These are phyloP conservation scores for Dothistroma septosporum DNA, from an alignment of 2,329 filamentous ascomycete species.

Conservation along the genomic window DNA sequence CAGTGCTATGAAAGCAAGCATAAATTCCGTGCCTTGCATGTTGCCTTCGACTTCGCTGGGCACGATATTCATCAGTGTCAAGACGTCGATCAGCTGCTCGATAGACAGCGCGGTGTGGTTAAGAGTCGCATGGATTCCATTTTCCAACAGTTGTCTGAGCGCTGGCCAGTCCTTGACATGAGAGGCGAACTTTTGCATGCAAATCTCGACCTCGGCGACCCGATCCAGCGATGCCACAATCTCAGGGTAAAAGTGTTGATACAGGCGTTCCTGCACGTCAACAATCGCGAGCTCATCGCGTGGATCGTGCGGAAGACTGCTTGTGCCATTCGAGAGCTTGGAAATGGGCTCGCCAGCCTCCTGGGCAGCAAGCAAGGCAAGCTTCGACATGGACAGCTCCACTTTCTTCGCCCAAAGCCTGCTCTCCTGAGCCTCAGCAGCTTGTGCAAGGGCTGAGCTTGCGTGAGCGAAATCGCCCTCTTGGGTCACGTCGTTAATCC, in stretches of 20 bases:
- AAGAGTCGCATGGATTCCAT: constrained; percentile 65
- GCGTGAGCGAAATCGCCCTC: constrained; percentile 73
- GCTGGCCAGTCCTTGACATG: constrained; percentile 57
- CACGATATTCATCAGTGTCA: constrained; percentile 67
- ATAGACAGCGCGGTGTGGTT: constrained; percentile 62
- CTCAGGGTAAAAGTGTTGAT: constrained; percentile 63
- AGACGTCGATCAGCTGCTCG: constrained; percentile 63
- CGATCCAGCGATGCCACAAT: constrained; percentile 73
- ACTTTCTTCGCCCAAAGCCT: constrained; percentile 92
- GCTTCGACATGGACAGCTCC: constrained; percentile 82
- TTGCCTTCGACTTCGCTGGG: constrained; percentile 48
- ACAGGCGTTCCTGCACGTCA: constrained; percentile 74
- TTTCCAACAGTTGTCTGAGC: constrained; percentile 66
- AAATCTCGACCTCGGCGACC: constrained; percentile 70
- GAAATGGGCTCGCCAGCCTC: constrained; percentile 29
- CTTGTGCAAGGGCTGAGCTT: constrained; percentile 63
- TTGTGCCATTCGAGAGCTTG: constrained; percentile 8
- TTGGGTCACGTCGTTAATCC: constrained; percentile 86
- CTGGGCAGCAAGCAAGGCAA: constrained; percentile 62
- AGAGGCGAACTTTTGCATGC: constrained; percentile 60
- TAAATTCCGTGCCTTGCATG: constrained; percentile 61
- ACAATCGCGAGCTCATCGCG: constrained; percentile 60
- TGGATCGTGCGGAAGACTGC: background rate
- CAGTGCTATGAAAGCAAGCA: constrained; percentile 62
- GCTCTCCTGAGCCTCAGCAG: constrained; percentile 68